Evolutionary conservation across 805 yeast species (phyloP).

Genomic region (Wickerhamomyces chaumierensis): DNA sequence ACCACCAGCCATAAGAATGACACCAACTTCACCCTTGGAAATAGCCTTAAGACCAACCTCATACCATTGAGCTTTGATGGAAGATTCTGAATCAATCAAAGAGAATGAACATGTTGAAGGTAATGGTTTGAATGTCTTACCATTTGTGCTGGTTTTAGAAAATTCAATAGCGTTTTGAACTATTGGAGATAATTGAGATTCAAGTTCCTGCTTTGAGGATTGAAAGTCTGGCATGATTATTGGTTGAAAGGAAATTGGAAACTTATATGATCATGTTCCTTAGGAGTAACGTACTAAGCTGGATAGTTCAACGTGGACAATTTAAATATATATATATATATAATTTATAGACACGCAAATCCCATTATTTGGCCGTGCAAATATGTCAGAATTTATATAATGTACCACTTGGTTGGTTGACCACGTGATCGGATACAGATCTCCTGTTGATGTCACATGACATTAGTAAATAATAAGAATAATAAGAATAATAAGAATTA

Average conservation of each 20-base stretch:
- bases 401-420: too few species aligned
- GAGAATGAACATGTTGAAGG: constrained; percentile 42
- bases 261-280: too few species aligned
- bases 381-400: too few species aligned
- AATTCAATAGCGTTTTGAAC: constrained; percentile 31
- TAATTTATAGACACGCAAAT: too few species aligned
- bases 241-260: background rate
- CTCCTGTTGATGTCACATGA: too few species aligned
- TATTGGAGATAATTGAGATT: constrained; percentile 14
- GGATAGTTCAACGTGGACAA: too few species aligned
- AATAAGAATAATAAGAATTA: too few species aligned
- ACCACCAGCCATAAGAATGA: constrained; percentile 94
- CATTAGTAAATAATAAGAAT: too few species aligned
- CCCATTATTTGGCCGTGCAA: too few species aligned
- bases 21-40: constrained; percentile 66
- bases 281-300: too few species aligned
- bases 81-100: constrained; percentile 23
- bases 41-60: constrained; percentile 58
- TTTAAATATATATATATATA: too few species aligned
- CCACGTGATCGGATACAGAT: too few species aligned
- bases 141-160: constrained; percentile 17
- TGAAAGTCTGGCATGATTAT: constrained; percentile 6
- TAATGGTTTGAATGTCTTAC: constrained; percentile 29
- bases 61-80: constrained; percentile 14
- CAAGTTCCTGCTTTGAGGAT: constrained; percentile 9